Evolutionary conservation across 1,284 basidiomycete genomes (phyloP).

Genomic region (Melampsora americana): DNA sequence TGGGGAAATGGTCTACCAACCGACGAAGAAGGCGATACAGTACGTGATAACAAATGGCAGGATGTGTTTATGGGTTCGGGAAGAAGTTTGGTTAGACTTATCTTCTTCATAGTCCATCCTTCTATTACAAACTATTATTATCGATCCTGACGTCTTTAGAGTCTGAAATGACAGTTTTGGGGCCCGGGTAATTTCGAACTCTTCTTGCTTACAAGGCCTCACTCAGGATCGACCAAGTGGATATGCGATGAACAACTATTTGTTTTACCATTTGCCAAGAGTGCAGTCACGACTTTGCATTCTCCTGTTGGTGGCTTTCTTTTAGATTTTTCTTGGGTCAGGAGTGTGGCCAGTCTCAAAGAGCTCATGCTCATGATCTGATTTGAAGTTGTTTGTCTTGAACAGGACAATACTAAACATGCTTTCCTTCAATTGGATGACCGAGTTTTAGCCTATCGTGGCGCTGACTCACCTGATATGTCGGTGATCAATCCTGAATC

Average conservation of each 20-base stretch:
- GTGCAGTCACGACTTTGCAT: slow-evolving; percentile 84
- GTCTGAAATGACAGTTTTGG: slow-evolving; percentile 52
- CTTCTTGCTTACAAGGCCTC: slow-evolving; percentile 20
- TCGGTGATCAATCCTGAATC: slow-evolving; percentile 98
- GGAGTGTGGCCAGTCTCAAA: too few relatives aligned
- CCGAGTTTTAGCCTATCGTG: slow-evolving; percentile 87
- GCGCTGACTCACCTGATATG: slow-evolving; percentile 95
- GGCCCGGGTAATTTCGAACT: slow-evolving; percentile 42
- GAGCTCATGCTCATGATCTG: too few relatives aligned
- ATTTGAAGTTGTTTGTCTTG: neutral
- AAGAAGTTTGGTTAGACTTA: slow-evolving; percentile 45
- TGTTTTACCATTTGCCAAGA: slow-evolving; percentile 87
- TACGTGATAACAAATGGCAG: slow-evolving; percentile 63
- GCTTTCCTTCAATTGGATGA: slow-evolving; percentile 95
- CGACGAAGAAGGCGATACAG: slow-evolving; percentile 62
- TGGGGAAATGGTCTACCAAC: slow-evolving; percentile 59
- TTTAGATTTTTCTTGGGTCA: neutral
- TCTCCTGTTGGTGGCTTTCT: slow-evolving; percentile 60
- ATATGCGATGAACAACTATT: slow-evolving; percentile 64
- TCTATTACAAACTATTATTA: too few relatives aligned
- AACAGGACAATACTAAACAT: slow-evolving; percentile 79
- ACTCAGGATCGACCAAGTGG: neutral
- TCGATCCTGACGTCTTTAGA: too few relatives aligned
- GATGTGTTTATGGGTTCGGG: slow-evolving; percentile 50
- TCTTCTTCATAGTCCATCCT: slow-evolving; percentile 61